Base-by-base conservation (phyloP, 139 green algal species). In the Pseudopediastrum boryanum region DNA sequence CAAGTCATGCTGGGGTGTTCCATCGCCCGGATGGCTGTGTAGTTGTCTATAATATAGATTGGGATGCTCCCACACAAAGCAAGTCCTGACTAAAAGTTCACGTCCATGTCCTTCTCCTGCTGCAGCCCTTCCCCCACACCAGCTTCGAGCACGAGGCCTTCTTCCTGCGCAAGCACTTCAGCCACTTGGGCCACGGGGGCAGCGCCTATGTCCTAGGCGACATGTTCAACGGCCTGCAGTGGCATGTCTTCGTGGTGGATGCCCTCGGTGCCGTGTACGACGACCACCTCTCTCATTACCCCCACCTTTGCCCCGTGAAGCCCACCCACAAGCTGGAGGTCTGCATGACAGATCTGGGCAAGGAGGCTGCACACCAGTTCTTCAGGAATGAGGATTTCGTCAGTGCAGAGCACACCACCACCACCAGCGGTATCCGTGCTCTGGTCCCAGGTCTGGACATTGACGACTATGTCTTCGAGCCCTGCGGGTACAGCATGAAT, bases 401-500 rank as follows among this genome's bases (percentile, higher is more conserved):
- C 10, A 8, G 56, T 33, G 56, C 56, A 23, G 56, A 23, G 54
- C 58, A 79, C 42, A 59, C 71, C 6, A 79, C 72, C 29, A 70
- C 42, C 33, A 59, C 58, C 42, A 79, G 58, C 2, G 90, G 90
- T n/a, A 96, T 99, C 43, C 68, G 69, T 0, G 79, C 64, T 8
- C 83, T 99, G 23, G 84, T 98, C 64, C 94, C 92, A 4, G 46
- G 65, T 19, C 91, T 92, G 0, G 63, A 89, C 33, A 95, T 99
- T 42, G 96, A 99, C 80, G 96, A 98, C 84, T 98, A 97, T 72
- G 90, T 98, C 10, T 99, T 99, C 84, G 95, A 99, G 85, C 97
- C 97, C 9, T 99, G 96, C 86, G 96, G 97, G 52, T 99, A 99
- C 93, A 95, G 87, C 58, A 98, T 99, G 94, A 99, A 99, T 78